phyloP scores from a whole-genome alignment of 164 flowering plant genomes.

The Sedum album region DNA sequence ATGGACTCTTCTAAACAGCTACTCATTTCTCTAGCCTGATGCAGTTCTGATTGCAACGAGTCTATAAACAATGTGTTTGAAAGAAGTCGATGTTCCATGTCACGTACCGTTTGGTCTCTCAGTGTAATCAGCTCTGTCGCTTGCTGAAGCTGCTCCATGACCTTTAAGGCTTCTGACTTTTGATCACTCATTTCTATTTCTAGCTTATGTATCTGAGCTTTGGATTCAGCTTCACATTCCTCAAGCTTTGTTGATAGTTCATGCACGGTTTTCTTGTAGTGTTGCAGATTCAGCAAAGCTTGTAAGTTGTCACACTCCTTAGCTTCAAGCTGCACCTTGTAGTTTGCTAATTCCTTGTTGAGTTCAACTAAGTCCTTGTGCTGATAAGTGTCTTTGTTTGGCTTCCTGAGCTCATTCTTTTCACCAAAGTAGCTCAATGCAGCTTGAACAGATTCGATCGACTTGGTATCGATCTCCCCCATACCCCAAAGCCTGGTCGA shows the following conservation, averaged over 20 bases:
- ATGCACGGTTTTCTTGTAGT: slow-evolving; percentile 23
- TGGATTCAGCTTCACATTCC: slow-evolving; percentile 25
- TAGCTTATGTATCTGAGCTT: slow-evolving; percentile 21
- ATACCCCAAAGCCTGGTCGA: too few relatives aligned
- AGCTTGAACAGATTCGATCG: background rate
- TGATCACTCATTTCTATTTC: slow-evolving; percentile 29
- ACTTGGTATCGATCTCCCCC: background rate
- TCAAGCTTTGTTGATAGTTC: slow-evolving; percentile 30
- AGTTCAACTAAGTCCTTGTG: slow-evolving; percentile 23
- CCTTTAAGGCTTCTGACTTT: background rate
- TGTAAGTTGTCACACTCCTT: slow-evolving; percentile 44
- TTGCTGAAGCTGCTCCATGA: too few relatives aligned
- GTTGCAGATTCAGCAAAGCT: slow-evolving; percentile 36
- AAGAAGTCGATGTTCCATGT: slow-evolving; percentile 27
- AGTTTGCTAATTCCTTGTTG: slow-evolving; percentile 39
- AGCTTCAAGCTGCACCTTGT: slow-evolving; percentile 54
- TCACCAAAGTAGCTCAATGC: background rate
- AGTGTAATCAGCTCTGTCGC: too few relatives aligned
- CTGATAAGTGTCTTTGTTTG: slow-evolving; percentile 9
- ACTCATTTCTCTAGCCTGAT: slow-evolving; percentile 21
- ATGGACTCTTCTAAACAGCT: slow-evolving; percentile 22
- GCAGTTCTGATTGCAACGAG: slow-evolving; percentile 26
- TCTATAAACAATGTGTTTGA: slow-evolving; percentile 24
- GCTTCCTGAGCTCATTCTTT: background rate
- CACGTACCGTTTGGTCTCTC: slow-evolving; percentile 16